Evolutionary conservation across 164 flowering plant species (phyloP).

Genomic region (Vitis rupestris): DNA sequence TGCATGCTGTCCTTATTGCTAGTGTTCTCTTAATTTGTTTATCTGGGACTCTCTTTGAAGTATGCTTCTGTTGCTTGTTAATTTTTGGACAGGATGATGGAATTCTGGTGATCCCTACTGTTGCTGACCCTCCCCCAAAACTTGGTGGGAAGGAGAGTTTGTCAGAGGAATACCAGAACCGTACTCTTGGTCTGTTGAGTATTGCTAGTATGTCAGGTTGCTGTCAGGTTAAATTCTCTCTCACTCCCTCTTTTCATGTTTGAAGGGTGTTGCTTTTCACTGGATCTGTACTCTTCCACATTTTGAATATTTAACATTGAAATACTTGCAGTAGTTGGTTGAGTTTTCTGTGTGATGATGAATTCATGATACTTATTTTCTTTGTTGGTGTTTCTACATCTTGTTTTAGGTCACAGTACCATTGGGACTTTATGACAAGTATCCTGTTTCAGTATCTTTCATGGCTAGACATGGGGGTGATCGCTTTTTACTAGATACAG

Average conservation of each 20-base stretch:
- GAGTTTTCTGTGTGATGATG: neutral
- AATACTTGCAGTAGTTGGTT: neutral
- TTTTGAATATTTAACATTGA: neutral
- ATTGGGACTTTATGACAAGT: conserved; percentile 70
- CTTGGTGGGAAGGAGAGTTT: conserved; percentile 64
- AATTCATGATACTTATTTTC: neutral
- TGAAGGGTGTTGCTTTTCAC: neutral
- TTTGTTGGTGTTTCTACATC: neutral
- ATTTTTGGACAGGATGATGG: conserved; percentile 73
- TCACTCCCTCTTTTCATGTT: neutral
- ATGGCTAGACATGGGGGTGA: conserved; percentile 87
- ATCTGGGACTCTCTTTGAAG: neutral
- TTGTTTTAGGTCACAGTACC: conserved; percentile 75
- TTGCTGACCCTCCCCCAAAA: conserved; percentile 73
- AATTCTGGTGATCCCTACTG: conserved; percentile 80
- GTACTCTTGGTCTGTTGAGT: conserved; percentile 47
- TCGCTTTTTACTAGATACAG: conserved; percentile 80
- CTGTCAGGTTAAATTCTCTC: conserved; percentile 67
- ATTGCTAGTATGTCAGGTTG: conserved; percentile 92
- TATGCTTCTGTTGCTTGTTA: neutral
- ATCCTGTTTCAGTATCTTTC: conserved; percentile 86
- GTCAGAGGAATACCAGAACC: conserved; percentile 57
- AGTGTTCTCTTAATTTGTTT: neutral
- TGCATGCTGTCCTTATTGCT: neutral
- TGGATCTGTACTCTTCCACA: neutral